Percentiles rank a stretch among this genome's conserved stretches.
These are phyloP conservation scores for Skeletonema grethae DNA, from an alignment of 108 stramenopile species.

Conservation along the genomic window DNA sequence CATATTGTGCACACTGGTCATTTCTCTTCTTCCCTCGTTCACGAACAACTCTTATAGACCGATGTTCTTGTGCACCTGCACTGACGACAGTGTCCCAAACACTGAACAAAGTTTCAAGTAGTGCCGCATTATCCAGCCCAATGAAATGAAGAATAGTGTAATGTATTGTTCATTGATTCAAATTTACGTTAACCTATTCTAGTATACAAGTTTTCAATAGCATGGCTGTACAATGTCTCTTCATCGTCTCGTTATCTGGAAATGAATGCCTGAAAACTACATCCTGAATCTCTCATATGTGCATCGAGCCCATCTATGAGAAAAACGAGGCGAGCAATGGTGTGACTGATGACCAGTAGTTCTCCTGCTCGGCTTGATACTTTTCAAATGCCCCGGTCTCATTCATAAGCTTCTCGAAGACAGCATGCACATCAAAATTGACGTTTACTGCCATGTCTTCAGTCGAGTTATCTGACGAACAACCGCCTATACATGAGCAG, in stretches of 20 bases:
- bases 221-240: background rate
- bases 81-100: too few species aligned
- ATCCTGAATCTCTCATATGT: background rate
- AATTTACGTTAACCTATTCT: too few species aligned
- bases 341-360: background rate
- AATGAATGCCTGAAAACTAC: background rate
- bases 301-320: background rate
- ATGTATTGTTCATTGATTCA: too few species aligned
- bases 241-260: background rate
- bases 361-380: background rate
- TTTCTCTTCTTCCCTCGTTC: too few species aligned
- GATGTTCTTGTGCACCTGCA: too few species aligned
- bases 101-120: too few species aligned
- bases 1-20: too few species aligned
- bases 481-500: background rate
- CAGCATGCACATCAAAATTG: background rate
- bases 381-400: background rate
- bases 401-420: conserved; percentile 5
- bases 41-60: too few species aligned
- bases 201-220: too few species aligned
- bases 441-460: background rate
- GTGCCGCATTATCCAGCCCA: too few species aligned
- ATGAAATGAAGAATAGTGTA: too few species aligned
- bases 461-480: background rate
- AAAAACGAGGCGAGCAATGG: background rate